These are phyloP conservation scores for Ganoderma leucocontextum DNA, from an alignment of 1,284 basidiomycete genomes.

Conservation along the genomic window DNA sequence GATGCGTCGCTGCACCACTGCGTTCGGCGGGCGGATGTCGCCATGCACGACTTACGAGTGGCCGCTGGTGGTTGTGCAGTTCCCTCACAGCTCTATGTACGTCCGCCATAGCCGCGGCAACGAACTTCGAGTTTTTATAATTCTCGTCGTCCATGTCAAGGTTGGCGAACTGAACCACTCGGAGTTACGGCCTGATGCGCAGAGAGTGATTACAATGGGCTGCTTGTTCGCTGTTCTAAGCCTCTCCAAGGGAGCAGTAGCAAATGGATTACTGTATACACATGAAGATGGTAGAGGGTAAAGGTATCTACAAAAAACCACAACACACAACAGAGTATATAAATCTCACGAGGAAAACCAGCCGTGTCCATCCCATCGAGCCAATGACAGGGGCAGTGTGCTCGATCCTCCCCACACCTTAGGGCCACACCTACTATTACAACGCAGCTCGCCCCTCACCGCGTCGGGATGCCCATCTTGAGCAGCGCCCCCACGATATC, in stretches of 20 bases:
- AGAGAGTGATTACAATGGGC: too few species aligned
- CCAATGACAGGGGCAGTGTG: not conserved
- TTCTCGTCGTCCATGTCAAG: too few species aligned
- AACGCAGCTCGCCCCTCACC: conserved; percentile 19
- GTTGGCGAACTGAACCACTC: too few species aligned
- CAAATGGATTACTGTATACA: conserved; percentile 31
- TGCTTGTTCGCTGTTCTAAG: not conserved
- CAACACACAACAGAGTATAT: conserved; percentile 30
- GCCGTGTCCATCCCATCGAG: conserved; percentile 19
- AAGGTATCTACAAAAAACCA: conserved; percentile 32
- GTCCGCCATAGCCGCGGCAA: too few species aligned
- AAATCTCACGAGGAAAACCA: conserved; percentile 17
- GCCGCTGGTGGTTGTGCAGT: too few species aligned
- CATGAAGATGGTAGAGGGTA: conserved; percentile 30
- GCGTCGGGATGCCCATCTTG: conserved; percentile 78
- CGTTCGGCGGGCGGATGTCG: too few species aligned
- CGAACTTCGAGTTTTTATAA: too few species aligned
- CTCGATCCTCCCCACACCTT: not conserved
- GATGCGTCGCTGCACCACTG: too few species aligned
- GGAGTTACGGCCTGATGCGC: too few species aligned
- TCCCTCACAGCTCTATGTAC: too few species aligned
- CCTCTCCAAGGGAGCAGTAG: conserved; percentile 19
- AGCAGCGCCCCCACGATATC: conserved; percentile 85
- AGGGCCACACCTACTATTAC: conserved; percentile 1
- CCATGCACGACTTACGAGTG: too few species aligned